Evolutionary conservation across 495 filamentous ascomycete genomes (phyloP).

Genomic region (Penicillium daleae): DNA sequence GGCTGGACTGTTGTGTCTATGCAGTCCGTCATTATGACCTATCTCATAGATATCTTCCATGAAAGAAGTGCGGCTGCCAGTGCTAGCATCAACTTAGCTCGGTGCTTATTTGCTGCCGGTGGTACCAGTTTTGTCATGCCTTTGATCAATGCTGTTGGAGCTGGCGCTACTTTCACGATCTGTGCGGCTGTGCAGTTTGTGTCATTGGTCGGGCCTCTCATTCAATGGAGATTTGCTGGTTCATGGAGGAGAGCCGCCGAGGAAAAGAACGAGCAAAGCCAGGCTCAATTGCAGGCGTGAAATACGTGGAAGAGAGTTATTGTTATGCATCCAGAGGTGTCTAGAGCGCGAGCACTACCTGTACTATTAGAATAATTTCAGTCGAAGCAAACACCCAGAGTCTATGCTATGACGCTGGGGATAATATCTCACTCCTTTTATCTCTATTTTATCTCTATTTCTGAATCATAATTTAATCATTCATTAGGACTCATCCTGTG

Average conservation of each 20-base stretch:
- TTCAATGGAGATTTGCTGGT: slow-evolving; percentile 47
- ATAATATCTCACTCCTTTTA: too few relatives aligned
- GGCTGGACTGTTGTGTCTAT: slow-evolving; percentile 58
- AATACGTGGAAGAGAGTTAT: too few relatives aligned
- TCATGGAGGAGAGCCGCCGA: slow-evolving; percentile 37
- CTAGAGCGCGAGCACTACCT: too few relatives aligned
- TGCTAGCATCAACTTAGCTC: slow-evolving; percentile 68
- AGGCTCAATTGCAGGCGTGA: too few relatives aligned
- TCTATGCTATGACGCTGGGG: too few relatives aligned
- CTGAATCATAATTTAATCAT: too few relatives aligned
- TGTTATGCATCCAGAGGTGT: too few relatives aligned
- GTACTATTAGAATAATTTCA: too few relatives aligned
- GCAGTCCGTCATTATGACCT: slow-evolving; percentile 42
- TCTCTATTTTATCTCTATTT: too few relatives aligned
- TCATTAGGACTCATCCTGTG: too few relatives aligned
- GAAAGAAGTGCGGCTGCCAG: slow-evolving; percentile 62
- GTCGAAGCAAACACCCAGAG: too few relatives aligned
- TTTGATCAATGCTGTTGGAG: slow-evolving; percentile 63
- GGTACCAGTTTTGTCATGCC: slow-evolving; percentile 64
- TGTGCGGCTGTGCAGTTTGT: slow-evolving; percentile 43
- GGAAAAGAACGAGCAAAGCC: neutral
- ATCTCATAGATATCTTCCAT: slow-evolving; percentile 66
- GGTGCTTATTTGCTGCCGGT: slow-evolving; percentile 68
- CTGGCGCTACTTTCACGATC: slow-evolving; percentile 44
- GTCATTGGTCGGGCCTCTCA: slow-evolving; percentile 38